These are phyloP conservation scores for Fusarium pseudocircinatum DNA, from an alignment of 2,329 filamentous ascomycete species.

Conservation along the genomic window DNA sequence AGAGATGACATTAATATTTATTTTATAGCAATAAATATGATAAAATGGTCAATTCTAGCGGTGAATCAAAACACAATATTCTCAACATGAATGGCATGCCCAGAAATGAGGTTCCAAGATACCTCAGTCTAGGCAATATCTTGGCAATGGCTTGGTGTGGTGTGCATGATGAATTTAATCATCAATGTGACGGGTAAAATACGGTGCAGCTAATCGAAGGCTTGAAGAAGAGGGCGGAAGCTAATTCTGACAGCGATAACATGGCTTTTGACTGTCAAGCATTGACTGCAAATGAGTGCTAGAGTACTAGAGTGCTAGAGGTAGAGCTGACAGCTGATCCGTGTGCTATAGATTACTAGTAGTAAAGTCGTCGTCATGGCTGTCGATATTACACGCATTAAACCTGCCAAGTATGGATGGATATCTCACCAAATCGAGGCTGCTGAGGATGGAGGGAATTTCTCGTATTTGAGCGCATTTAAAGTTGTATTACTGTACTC, in stretches of 20 bases:
- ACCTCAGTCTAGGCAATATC: not conserved
- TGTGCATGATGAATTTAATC: not conserved
- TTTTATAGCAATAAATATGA: not conserved
- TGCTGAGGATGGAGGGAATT: not conserved
- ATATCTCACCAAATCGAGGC: not conserved
- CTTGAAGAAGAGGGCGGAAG: not conserved
- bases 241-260: conserved; percentile 1
- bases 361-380: conserved; percentile 11
- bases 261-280: not conserved
- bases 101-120: not conserved
- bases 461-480: conserved; percentile 18
- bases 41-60: not conserved
- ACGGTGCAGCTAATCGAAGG: not conserved
- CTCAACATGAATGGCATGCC: conserved; percentile 5
- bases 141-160: conserved; percentile 6
- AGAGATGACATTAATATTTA: not conserved
- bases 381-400: conserved; percentile 10
- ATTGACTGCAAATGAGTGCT: not conserved
- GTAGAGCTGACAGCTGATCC: not conserved
- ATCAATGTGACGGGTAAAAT: not conserved
- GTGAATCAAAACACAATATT: not conserved
- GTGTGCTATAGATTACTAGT: conserved; percentile 1
- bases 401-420: not conserved
- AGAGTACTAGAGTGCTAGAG: not conserved
- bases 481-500: conserved; percentile 8